A percentile compares a stretch with the other conserved stretches of the same genome.
These are phyloP conservation scores for Articulospora tetracladia DNA, from an alignment of 495 filamentous ascomycete species.

Conservation along the genomic window DNA sequence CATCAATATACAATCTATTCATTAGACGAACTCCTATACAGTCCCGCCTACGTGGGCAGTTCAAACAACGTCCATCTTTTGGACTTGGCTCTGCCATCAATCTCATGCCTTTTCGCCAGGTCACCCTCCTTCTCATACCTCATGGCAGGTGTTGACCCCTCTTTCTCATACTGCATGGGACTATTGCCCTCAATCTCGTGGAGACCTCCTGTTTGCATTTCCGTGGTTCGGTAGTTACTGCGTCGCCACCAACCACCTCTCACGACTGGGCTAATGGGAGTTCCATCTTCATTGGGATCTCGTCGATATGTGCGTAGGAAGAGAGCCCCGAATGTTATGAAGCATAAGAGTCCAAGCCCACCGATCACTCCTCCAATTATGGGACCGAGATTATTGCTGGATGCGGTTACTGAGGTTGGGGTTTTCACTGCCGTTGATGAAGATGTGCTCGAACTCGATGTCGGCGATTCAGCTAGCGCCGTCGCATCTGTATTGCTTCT, in stretches of 20 bases:
- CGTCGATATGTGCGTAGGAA: conserved; percentile 2
- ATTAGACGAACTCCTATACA: neutral
- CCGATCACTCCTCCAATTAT: conserved; percentile 3
- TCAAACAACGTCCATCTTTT: neutral
- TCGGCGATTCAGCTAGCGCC: neutral
- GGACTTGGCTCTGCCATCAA: neutral
- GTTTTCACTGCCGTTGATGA: neutral
- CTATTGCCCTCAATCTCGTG: neutral
- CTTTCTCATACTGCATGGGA: neutral
- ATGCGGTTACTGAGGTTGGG: neutral
- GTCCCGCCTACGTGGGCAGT: neutral
- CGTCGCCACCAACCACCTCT: neutral
- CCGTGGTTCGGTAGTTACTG: neutral
- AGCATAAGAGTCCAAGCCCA: neutral
- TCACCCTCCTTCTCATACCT: neutral
- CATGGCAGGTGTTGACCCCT: neutral
- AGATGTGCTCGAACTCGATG: neutral
- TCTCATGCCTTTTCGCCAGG: neutral
- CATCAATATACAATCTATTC: neutral
- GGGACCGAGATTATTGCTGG: conserved; percentile 3
- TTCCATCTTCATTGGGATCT: neutral
- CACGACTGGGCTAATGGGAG: neutral
- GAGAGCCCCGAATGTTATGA: neutral
- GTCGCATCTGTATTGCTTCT: neutral
- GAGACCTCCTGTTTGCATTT: neutral